Evolutionary conservation across 2,329 filamentous ascomycete species (phyloP).

Genomic region (Orbilia blumenaviensis): DNA sequence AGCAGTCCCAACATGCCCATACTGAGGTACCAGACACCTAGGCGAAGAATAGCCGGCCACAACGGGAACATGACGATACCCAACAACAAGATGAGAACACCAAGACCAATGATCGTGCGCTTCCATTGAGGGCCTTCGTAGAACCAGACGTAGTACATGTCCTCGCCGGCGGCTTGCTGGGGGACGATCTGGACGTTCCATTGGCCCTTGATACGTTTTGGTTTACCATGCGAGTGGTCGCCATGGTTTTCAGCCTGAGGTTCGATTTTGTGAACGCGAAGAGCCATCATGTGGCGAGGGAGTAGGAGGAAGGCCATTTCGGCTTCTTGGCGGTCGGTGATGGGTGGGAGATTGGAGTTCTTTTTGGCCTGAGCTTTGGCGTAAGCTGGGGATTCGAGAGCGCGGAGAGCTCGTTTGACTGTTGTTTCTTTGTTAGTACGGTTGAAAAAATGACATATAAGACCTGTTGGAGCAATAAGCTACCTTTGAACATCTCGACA

Average conservation of each 20-base stretch:
- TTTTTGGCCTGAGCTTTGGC: slow-evolving; percentile 82
- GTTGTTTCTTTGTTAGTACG: neutral
- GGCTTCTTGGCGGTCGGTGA: slow-evolving; percentile 85
- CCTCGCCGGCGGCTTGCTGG: slow-evolving; percentile 86
- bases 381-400: slow-evolving; percentile 87
- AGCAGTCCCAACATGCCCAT: slow-evolving; percentile 91
- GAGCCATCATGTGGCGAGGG: slow-evolving; percentile 89
- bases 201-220: slow-evolving; percentile 91
- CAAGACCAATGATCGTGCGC: slow-evolving; percentile 87
- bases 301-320: slow-evolving; percentile 95
- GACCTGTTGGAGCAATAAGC: slow-evolving; percentile 21
- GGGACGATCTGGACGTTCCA: slow-evolving; percentile 97
- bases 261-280: slow-evolving; percentile 85
- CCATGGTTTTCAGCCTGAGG: slow-evolving; percentile 64
- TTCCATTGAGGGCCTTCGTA: slow-evolving; percentile 95
- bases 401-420: slow-evolving; percentile 94
- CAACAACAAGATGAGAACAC: slow-evolving; percentile 84
- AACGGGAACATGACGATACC: slow-evolving; percentile 92
- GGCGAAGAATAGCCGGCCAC: slow-evolving; percentile 89
- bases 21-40: slow-evolving; percentile 96
- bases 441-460: neutral
- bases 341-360: slow-evolving; percentile 85
- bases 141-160: slow-evolving; percentile 95
- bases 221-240: slow-evolving; percentile 77
- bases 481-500: slow-evolving; percentile 98